phyloP scores from a whole-genome alignment of 257 asterid species.

The Oldenlandia corymbosa region DNA sequence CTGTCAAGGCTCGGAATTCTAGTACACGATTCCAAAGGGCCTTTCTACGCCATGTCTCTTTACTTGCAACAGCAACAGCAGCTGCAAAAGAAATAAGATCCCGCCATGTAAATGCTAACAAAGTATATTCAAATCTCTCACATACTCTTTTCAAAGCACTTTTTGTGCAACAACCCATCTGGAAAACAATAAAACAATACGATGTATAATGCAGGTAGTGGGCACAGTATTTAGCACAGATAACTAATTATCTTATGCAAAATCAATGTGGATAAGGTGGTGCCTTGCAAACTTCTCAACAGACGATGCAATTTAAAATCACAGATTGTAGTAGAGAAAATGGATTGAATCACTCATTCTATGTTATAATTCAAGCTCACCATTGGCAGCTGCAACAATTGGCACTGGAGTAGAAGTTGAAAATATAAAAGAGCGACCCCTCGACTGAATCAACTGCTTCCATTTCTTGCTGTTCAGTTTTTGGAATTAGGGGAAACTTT shows the following conservation, averaged over 20 bases:
- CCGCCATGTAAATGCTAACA: not conserved
- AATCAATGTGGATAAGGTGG: not conserved
- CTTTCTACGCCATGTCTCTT: constrained; percentile 85
- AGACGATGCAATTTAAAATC: not conserved
- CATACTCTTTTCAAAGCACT: too few species aligned
- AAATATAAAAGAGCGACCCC: constrained; percentile 96
- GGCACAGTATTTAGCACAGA: too few species aligned
- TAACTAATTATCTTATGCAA: too few species aligned
- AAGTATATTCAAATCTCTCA: not conserved
- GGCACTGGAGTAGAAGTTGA: constrained; percentile 95
- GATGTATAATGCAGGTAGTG: too few species aligned
- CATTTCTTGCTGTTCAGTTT: constrained; percentile 71
- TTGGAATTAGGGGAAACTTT: constrained; percentile 9
- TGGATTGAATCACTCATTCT: not conserved
- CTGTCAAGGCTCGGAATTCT: constrained; percentile 56
- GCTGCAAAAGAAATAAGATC: constrained; percentile 47
- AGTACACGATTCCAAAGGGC: constrained; percentile 56
- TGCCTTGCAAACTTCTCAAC: not conserved
- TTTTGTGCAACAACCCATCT: too few species aligned
- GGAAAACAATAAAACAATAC: too few species aligned
- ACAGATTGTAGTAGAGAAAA: not conserved
- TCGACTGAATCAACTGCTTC: constrained; percentile 92
- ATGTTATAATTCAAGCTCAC: constrained; percentile 25
- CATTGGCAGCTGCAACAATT: constrained; percentile 88
- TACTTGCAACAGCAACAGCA: constrained; percentile 64